phyloP scores from a whole-genome alignment of 148 eudicot species.

The Rhododendron ferrugineum region DNA sequence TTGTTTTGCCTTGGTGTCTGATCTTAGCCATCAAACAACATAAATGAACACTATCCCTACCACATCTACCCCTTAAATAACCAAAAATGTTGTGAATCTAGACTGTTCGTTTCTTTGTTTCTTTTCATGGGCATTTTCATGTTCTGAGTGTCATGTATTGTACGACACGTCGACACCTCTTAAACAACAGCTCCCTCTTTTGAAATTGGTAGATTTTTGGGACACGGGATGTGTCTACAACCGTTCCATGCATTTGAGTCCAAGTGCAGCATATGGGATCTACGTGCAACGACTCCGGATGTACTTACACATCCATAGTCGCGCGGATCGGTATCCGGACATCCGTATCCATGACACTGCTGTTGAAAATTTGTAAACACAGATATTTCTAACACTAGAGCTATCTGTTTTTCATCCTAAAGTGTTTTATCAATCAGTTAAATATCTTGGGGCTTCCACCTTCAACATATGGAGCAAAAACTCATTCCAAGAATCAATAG shows the following conservation, averaged over 20 bases:
- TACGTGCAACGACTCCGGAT: neutral
- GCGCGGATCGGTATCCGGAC: neutral
- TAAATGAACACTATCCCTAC: neutral
- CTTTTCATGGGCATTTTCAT: too few relatives aligned
- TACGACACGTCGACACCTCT: too few relatives aligned
- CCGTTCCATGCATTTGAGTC: neutral
- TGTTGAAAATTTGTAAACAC: neutral
- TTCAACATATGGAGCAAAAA: conserved; percentile 37
- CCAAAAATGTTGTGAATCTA: too few relatives aligned
- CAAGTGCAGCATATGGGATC: neutral
- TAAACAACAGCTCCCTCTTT: neutral
- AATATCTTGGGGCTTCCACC: conserved; percentile 13
- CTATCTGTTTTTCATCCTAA: neutral
- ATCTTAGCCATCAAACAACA: neutral
- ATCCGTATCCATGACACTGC: neutral
- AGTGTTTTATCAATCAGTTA: neutral
- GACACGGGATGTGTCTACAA: neutral
- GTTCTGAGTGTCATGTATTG: too few relatives aligned
- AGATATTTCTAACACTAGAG: neutral
- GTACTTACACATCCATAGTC: neutral
- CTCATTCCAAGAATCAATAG: conserved; percentile 26
- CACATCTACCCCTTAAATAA: too few relatives aligned
- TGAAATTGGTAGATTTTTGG: neutral
- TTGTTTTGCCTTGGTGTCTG: neutral
- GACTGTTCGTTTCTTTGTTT: too few relatives aligned